Evolutionary conservation across 768 basidiomycete genomes (phyloP).

Genomic region (Pulveroboletus sp.): DNA sequence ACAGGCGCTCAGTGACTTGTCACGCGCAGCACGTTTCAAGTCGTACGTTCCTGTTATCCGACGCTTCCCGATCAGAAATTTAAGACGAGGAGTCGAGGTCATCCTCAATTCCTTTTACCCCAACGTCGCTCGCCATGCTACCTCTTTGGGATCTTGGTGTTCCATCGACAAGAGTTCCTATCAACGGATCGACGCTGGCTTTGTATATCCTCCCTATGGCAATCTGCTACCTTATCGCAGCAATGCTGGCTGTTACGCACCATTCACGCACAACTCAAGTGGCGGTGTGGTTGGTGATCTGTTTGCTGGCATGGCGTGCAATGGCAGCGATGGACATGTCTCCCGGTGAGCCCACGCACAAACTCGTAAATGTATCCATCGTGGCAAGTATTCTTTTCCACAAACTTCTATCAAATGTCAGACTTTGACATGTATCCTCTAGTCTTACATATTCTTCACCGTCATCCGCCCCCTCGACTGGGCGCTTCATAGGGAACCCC

Average conservation of each 20-base stretch:
- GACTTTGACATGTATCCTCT: too few relatives aligned
- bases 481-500: too few relatives aligned
- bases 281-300: slow-evolving; percentile 45
- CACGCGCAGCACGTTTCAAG: too few relatives aligned
- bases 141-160: slow-evolving; percentile 2
- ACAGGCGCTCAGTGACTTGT: too few relatives aligned
- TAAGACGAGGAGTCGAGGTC: too few relatives aligned
- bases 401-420: background rate
- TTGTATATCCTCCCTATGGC: slow-evolving; percentile 42
- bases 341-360: background rate
- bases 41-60: too few relatives aligned
- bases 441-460: too few relatives aligned
- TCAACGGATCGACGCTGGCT: slow-evolving; percentile 33
- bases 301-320: slow-evolving; percentile 42
- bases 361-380: slow-evolving; percentile 8
- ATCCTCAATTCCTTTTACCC: too few relatives aligned
- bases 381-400: slow-evolving; percentile 3
- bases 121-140: background rate
- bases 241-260: slow-evolving; percentile 47
- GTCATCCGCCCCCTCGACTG: too few relatives aligned
- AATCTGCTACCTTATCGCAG: slow-evolving; percentile 44
- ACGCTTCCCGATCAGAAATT: too few relatives aligned
- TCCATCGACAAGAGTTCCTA: slow-evolving; percentile 15
- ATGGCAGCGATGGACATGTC: slow-evolving; percentile 19
- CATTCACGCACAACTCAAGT: slow-evolving; percentile 42